A percentile compares a stretch with the other conserved stretches of the same genome.
These are phyloP conservation scores for Amylocystis lapponica DNA, from an alignment of 768 basidiomycete species.

Conservation along the genomic window DNA sequence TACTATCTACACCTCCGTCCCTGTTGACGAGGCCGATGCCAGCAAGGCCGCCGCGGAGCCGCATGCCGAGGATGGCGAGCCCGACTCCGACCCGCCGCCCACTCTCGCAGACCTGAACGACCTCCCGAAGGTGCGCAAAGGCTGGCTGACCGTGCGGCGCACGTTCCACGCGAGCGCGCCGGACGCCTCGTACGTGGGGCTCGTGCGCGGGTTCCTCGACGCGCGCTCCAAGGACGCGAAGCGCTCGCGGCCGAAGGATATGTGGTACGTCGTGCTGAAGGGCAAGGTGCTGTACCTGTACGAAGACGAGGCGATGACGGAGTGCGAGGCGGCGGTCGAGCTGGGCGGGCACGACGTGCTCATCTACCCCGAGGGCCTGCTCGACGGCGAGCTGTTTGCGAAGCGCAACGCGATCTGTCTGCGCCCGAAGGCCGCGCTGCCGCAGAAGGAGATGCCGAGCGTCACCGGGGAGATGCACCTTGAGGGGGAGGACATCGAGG, in stretches of 20 bases:
- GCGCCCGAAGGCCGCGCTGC: conserved; percentile 39
- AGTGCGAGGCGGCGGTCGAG: conserved; percentile 89
- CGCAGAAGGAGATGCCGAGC: conserved; percentile 39
- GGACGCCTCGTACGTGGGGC: conserved; percentile 71
- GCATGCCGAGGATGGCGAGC: conserved; percentile 9
- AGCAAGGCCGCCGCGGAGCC: conserved; percentile 23
- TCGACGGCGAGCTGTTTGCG: conserved; percentile 87
- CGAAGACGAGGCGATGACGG: conserved; percentile 86
- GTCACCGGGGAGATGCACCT: conserved; percentile 48
- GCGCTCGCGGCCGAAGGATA: conserved; percentile 80
- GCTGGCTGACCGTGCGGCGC: conserved; percentile 78
- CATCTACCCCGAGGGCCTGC: conserved; percentile 66
- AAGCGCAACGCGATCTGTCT: conserved; percentile 86
- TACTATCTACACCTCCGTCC: conserved; percentile 79
- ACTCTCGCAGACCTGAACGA: conserved; percentile 45
- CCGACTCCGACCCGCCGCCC: conserved; percentile 21
- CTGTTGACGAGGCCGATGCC: conserved; percentile 59
- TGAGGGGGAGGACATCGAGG: conserved; percentile 23
- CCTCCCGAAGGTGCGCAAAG: conserved; percentile 57
- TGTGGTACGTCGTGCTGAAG: conserved; percentile 91
- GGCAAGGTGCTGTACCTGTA: conserved; percentile 88
- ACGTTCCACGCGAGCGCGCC: conserved; percentile 63
- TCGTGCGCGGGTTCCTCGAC: conserved; percentile 76
- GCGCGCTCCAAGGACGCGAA: conserved; percentile 82
- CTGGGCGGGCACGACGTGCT: conserved; percentile 71